Evolutionary conservation across 805 yeast genomes (phyloP).

Genomic region (Naumovozyma baii): DNA sequence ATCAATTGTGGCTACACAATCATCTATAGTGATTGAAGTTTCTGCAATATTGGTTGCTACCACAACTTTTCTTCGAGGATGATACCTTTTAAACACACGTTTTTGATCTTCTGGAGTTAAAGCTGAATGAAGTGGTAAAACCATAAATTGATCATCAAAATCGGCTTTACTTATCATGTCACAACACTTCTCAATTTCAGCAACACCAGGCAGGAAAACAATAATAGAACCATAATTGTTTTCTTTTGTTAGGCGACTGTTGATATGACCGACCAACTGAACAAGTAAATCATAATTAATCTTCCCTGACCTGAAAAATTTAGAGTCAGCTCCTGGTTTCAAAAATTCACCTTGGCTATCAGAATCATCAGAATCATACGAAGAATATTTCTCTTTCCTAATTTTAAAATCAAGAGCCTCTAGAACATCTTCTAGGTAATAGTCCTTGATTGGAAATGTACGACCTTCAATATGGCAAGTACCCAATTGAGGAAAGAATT

Average conservation of each 20-base stretch:
- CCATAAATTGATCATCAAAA: slow-evolving; percentile 25
- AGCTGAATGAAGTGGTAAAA: slow-evolving; percentile 82
- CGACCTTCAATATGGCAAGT: slow-evolving; percentile 85
- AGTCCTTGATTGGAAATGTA: slow-evolving; percentile 82
- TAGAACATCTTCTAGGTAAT: slow-evolving; percentile 60
- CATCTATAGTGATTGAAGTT: slow-evolving; percentile 93
- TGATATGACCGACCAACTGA: slow-evolving; percentile 43
- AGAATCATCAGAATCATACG: slow-evolving; percentile 16
- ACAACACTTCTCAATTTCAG: slow-evolving; percentile 65
- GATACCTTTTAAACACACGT: slow-evolving; percentile 53
- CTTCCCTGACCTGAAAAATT: slow-evolving; percentile 53
- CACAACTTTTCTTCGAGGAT: slow-evolving; percentile 63
- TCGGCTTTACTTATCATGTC: slow-evolving; percentile 15
- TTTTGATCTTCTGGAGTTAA: slow-evolving; percentile 75
- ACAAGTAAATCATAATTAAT: slow-evolving; percentile 69
- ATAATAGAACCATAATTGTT: slow-evolving; percentile 61
- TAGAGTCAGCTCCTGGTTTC: slow-evolving; percentile 54
- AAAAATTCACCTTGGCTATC: slow-evolving; percentile 32
- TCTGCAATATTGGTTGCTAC: slow-evolving; percentile 93
- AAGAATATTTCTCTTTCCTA: slow-evolving; percentile 14
- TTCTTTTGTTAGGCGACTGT: slow-evolving; percentile 36
- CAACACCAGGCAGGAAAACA: slow-evolving; percentile 82
- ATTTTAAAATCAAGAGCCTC: slow-evolving; percentile 48
- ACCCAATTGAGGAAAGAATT: slow-evolving; percentile 51
- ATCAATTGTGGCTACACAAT: slow-evolving; percentile 86